Conservation (phyloP, 805 yeast species). For the Zygosaccharomyces pseudorouxii region DNA sequence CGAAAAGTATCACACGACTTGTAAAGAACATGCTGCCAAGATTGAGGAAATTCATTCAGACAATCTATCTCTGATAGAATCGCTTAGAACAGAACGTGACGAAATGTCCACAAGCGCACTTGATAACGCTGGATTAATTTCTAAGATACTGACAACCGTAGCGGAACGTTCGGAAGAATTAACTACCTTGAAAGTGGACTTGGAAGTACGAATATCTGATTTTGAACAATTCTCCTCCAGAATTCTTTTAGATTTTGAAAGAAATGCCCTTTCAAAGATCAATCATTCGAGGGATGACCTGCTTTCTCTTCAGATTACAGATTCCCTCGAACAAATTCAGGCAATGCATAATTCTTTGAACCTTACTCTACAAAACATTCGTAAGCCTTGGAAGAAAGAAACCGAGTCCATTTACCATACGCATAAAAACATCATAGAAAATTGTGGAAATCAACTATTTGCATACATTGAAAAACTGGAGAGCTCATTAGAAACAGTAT, state of each 20-base stretch:
- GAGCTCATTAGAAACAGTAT: conserved; percentile 1
- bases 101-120: conserved; percentile 16
- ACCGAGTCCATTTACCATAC: conserved; percentile 5
- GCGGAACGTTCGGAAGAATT: conserved; percentile 14
- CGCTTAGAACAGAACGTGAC: conserved; percentile 16
- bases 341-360: conserved; percentile 5
- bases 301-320: conserved; percentile 2
- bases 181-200: not conserved
- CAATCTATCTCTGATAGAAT: conserved; percentile 13
- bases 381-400: conserved; percentile 7
- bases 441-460: conserved; percentile 1
- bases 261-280: not conserved
- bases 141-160: conserved; percentile 16
- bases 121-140: conserved; percentile 14
- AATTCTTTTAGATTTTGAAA: conserved; percentile 10
- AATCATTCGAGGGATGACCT: not conserved
- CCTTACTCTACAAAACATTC: not conserved
- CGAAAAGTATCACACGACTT: conserved; percentile 17
- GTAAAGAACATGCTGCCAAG: conserved; percentile 13
- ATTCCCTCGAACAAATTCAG: conserved; percentile 6
- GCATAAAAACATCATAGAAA: conserved; percentile 3
- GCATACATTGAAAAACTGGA: conserved; percentile 6
- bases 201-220: conserved; percentile 10
- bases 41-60: conserved; percentile 18
- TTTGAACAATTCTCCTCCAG: conserved; percentile 9